phyloP scores from a whole-genome alignment of 2,329 filamentous ascomycete genomes.

The Blumeria graminis region DNA sequence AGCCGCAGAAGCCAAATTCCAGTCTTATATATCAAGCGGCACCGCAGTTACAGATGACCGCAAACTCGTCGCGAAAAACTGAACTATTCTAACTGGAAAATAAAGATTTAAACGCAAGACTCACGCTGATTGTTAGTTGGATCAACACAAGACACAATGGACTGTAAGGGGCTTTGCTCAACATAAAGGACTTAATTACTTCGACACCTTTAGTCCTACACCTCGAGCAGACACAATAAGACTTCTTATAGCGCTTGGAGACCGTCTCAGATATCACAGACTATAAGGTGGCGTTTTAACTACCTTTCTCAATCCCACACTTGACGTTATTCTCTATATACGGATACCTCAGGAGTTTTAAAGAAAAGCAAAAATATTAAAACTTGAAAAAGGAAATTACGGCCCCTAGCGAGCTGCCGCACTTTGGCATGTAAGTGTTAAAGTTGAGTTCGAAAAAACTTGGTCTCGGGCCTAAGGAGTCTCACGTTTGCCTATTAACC shows the following conservation, averaged over 20 bases:
- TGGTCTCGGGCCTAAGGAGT: neutral
- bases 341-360: neutral
- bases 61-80: neutral
- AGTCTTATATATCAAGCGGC: too few species aligned
- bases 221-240: neutral
- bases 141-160: neutral
- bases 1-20: neutral
- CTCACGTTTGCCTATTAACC: neutral
- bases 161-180: neutral
- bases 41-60: neutral
- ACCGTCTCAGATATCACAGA: neutral
- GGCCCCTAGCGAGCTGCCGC: neutral
- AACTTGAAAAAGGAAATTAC: neutral
- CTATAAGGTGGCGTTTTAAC: neutral
- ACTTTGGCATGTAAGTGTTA: neutral
- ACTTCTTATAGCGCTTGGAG: neutral
- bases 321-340: neutral
- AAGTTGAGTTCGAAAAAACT: neutral
- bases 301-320: neutral
- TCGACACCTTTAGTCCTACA: neutral
- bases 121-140: neutral
- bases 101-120: neutral
- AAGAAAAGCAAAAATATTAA: neutral
- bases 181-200: neutral
- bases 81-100: neutral